Evolutionary conservation across 2,329 filamentous ascomycete genomes (phyloP), one percentile per base, ranked within the genome.

Genomic region (Stachybotrys echinatus): DNA sequence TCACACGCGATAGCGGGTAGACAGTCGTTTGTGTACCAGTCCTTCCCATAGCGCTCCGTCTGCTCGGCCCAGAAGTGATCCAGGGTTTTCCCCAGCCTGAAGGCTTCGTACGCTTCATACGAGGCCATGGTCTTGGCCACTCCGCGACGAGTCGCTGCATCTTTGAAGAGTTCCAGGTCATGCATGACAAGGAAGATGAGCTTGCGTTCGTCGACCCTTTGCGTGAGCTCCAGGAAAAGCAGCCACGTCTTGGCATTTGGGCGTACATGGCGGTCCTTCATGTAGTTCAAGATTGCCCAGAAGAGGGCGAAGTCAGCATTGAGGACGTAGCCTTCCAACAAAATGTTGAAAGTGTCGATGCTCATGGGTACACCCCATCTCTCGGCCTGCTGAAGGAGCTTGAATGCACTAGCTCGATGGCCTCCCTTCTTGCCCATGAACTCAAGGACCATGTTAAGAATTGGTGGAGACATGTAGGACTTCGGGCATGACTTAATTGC

Each of bases 201-300:
- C 21, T 71, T 69, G 47, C 70, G 68, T 46, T 75, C 71, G n/a
- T 80, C 74, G 59, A 85, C 82, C 12, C 77, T 77, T 62, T 81
- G 77, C 50, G 87, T 77, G 42, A 80, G 65, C n/a, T 66, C 62
- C 18, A 80, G 61, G 51, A 79, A 75, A 4, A 74, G 64, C 3
- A 73, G 55, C 77, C 77, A 80, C 0, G 77, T 79, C 17, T 62
- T 60, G 3, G 72, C 58, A 45, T 76, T 72, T 4, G 76, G 74
- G 23, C 55, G 52, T 42, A 70, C 65, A 45, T 66, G 69, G 12
- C 64, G 62, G 6, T 54, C 48, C 21, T 63, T 52, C 76, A 80
- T 79, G 50, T 66, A 62, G 17, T 60, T 54, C 17, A 79, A 56
- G 2, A 68, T 62, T 4, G 55, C 54, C 50, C 70, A 59, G 57